Evolutionary conservation across 163 green algal genomes (phyloP), one percentile per base, ranked within the genome.

Genomic region (Chloromonas sp.): DNA sequence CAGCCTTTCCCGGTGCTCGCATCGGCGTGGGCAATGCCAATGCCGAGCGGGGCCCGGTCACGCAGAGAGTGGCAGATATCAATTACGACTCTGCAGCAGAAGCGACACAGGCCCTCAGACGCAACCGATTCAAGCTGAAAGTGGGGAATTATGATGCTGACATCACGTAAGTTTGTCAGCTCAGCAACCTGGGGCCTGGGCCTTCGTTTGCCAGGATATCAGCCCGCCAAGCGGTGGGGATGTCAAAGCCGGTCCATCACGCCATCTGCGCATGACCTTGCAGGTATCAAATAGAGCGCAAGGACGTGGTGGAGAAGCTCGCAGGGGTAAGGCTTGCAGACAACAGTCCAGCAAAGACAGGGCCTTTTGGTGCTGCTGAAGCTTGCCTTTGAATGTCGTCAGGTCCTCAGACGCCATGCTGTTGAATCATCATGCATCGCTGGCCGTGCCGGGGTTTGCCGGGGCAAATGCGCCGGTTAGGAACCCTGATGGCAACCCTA

Each of bases 71-170:
- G 2, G 79, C 79, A 2, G 79, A 82, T 13, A 82, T 82, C 79
- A 82, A 82, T 15, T 82, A 82, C 60, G 79, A 70, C 60, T 61
- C 14, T 70, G 79, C 79, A n/a, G 79, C 79, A 60, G 79, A 82
- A 36, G 79, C 79, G 11, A 71, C 59, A 2, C 79, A 82, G 79
- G 79, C 79, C 14, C 79, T 82, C 59, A 59, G 79, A 36, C 79
- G 79, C 59, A 82, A 82, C 79, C 11, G 79, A 1, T 82, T 82
- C 60, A 82, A 82, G 79, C 79, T 82, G 11, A 82, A 82, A 71
- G 79, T 82, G 1, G 79, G 59, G 1, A 82, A 82, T 71, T 60
- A 82, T 57, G 79, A 82, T 71, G 79, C 60, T 3, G 79, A 82
- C 13, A 82, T 82, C 59, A 82, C 79, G 79, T 82, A 36, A 70